phyloP scores from a whole-genome alignment of 164 flowering plant species.

The Protea cynaroides region DNA sequence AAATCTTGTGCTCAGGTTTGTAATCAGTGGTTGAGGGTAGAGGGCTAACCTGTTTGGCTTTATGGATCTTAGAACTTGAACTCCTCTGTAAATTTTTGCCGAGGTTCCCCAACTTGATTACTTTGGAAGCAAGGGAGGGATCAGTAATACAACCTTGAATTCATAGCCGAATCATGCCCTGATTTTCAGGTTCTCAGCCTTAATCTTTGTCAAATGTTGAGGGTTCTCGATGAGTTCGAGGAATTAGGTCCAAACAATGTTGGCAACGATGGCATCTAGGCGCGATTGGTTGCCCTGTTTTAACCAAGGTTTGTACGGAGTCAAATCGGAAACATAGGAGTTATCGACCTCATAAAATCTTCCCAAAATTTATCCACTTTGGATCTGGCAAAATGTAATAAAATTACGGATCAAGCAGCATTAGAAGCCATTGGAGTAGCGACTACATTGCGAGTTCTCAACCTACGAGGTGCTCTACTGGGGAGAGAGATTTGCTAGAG shows the following conservation, averaged over 20 bases:
- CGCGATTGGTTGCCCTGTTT: slow-evolving; percentile 6
- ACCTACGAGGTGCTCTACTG: slow-evolving; percentile 14
- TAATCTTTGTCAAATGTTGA: neutral
- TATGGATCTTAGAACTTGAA: slow-evolving; percentile 18
- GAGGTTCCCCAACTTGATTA: slow-evolving; percentile 25
- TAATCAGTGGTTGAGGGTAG: slow-evolving; percentile 28
- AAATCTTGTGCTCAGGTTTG: slow-evolving; percentile 22
- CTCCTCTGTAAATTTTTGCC: slow-evolving; percentile 17
- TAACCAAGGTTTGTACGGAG: slow-evolving; percentile 7
- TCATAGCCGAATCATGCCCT: slow-evolving; percentile 12
- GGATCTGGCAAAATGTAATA: slow-evolving; percentile 10
- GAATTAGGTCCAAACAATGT: slow-evolving; percentile 1
- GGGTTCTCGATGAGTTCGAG: slow-evolving; percentile 6
- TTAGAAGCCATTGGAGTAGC: slow-evolving; percentile 10
- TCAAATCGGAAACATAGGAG: slow-evolving; percentile 10
- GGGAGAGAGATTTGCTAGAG: too few species aligned
- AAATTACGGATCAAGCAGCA: slow-evolving; percentile 14
- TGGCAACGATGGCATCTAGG: slow-evolving; percentile 10
- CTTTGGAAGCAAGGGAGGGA: slow-evolving; percentile 9
- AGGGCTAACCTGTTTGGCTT: slow-evolving; percentile 15
- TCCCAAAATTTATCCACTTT: slow-evolving; percentile 1
- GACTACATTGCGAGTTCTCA: slow-evolving; percentile 8
- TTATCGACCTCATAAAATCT: slow-evolving; percentile 10
- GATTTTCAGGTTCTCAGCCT: slow-evolving; percentile 8
- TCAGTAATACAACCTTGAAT: slow-evolving; percentile 15